Percentiles rank a stretch among this genome's conserved stretches.
Evolutionary conservation across 2,329 filamentous ascomycete species (phyloP).

Genomic region (Epichloe sp.): DNA sequence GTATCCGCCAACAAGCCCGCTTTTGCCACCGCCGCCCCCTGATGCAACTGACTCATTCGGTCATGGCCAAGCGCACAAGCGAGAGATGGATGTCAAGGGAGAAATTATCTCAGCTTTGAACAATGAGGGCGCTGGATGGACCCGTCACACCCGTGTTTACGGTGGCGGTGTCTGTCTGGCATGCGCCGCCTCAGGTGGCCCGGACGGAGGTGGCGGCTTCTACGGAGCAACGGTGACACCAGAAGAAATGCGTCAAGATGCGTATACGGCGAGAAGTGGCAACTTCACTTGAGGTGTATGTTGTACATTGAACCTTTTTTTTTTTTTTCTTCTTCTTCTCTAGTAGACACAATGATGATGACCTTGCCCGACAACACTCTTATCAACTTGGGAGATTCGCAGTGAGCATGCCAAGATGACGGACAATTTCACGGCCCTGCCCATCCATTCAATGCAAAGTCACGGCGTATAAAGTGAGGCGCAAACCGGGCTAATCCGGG

Average conservation of each 20-base stretch:
- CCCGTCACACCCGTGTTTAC: constrained; percentile 45
- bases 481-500: too few species aligned
- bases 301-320: background rate
- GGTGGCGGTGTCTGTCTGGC: constrained; percentile 44
- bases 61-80: constrained; percentile 13
- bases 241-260: constrained; percentile 32
- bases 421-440: background rate
- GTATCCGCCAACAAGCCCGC: constrained; percentile 33
- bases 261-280: background rate
- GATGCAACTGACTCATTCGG: constrained; percentile 8
- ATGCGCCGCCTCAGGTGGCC: constrained; percentile 34
- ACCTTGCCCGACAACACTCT: background rate
- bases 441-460: background rate
- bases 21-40: constrained; percentile 35
- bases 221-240: constrained; percentile 41
- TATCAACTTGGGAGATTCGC: background rate
- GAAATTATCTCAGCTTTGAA: constrained; percentile 38
- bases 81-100: constrained; percentile 31
- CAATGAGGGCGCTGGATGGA: constrained; percentile 37
- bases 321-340: background rate
- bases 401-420: background rate
- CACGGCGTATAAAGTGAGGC: too few species aligned
- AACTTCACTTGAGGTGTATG: background rate
- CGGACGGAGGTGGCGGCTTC: constrained; percentile 34
- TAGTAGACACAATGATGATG: background rate